Evolutionary conservation across 2,329 filamentous ascomycete genomes (phyloP).

Genomic region (Exophiala sp.): DNA sequence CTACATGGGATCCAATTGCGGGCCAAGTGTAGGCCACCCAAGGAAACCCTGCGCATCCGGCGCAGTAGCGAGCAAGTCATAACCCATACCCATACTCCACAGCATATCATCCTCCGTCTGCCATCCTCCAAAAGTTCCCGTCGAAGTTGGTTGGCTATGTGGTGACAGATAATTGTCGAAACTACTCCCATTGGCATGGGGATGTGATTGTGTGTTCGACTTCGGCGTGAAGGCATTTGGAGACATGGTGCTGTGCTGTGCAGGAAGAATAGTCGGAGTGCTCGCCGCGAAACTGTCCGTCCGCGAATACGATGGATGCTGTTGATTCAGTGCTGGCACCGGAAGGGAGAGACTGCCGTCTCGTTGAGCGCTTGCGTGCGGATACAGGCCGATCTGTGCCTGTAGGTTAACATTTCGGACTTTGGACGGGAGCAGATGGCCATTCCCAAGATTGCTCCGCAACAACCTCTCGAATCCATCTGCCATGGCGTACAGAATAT

Average conservation of each 20-base stretch:
- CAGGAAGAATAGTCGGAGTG: not conserved
- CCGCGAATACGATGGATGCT: not conserved
- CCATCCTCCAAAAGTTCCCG: slow-evolving; percentile 24
- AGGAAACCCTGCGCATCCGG: slow-evolving; percentile 22
- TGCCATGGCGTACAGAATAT: slow-evolving; percentile 29
- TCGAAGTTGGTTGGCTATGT: slow-evolving; percentile 13
- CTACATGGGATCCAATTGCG: slow-evolving; percentile 7
- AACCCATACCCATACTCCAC: slow-evolving; percentile 28
- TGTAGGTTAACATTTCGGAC: slow-evolving; percentile 1
- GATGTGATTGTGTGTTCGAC: not conserved
- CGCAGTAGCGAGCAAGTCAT: slow-evolving; percentile 26
- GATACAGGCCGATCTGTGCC: not conserved
- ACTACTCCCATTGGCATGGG: not conserved
- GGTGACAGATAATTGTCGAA: slow-evolving; percentile 20
- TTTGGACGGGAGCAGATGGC: not conserved
- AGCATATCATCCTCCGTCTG: slow-evolving; percentile 29
- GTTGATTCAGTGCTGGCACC: not conserved
- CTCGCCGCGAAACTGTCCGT: not conserved
- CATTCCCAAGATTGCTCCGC: slow-evolving; percentile 17
- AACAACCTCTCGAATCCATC: slow-evolving; percentile 27
- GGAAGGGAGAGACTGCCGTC: not conserved
- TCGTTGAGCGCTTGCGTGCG: not conserved
- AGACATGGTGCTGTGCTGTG: slow-evolving; percentile 9
- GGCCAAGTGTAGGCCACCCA: slow-evolving; percentile 16
- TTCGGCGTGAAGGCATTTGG: slow-evolving; percentile 9